phyloP scores from a whole-genome alignment of 345 rosid species.

The Camelina sativa region DNA sequence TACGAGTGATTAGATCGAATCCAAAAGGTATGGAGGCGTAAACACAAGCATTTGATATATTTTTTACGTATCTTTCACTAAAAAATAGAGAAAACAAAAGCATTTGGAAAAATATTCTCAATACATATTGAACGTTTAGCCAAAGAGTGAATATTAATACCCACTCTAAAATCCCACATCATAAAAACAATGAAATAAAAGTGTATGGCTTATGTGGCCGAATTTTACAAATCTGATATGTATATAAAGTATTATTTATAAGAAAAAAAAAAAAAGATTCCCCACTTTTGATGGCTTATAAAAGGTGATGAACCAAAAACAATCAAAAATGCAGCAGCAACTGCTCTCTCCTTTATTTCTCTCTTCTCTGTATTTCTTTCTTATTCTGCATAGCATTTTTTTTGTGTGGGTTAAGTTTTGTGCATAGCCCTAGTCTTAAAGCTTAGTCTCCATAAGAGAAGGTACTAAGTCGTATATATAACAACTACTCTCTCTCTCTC shows the following conservation, averaged over 20 bases:
- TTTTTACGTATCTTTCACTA: constrained; percentile 40
- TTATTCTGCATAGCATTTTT: constrained; percentile 1
- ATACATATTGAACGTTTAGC: constrained; percentile 4
- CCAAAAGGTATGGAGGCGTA: constrained; percentile 36
- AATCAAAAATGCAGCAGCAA: constrained; percentile 46
- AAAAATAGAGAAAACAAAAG: constrained; percentile 36
- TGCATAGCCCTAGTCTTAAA: constrained; percentile 1
- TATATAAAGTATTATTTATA: background rate
- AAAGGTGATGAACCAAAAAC: constrained; percentile 18
- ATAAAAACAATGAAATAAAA: background rate
- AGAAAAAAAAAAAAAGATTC: constrained; percentile 30
- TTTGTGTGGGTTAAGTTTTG: background rate
- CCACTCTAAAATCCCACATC: background rate
- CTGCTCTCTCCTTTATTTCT: constrained; percentile 28
- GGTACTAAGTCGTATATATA: constrained; percentile 11
- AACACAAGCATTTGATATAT: constrained; percentile 36
- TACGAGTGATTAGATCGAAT: constrained; percentile 38
- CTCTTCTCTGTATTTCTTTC: constrained; percentile 16
- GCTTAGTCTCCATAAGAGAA: constrained; percentile 10
- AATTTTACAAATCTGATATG: constrained; percentile 28
- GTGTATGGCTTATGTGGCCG: constrained; percentile 9
- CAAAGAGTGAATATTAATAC: background rate
- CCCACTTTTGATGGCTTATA: constrained; percentile 47
- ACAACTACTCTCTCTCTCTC: background rate
- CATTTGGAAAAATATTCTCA: background rate